Base-by-base conservation (phyloP, 164 flowering plant species). In the Berberis vulgaris region DNA sequence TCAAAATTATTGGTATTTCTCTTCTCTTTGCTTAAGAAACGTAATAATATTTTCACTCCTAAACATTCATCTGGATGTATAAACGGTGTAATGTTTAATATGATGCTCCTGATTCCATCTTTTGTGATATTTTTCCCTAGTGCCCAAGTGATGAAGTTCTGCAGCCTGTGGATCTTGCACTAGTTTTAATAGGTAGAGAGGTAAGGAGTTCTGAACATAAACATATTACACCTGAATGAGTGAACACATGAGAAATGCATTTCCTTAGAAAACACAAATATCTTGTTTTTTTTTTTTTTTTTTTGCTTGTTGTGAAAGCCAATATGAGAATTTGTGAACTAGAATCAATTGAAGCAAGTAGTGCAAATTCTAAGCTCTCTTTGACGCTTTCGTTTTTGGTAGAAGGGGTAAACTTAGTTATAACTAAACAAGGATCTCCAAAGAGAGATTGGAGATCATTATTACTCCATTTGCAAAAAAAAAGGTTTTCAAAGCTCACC, bases 151-250 rank as follows among this genome's bases (percentile, higher is more conserved):
- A 76, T 65, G 68, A 80, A 54, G 57, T 65, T 70, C 68, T 75
- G 63, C 71, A 71, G 39, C 41, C 82, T 64, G 57, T 80, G 70
- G 88, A 91, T 73, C 49, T 88, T 63, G 96, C 86, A 26, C 83
- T 91, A 60, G 76, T 92, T 70, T 87, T 92, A 71, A 78, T 89
- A 69, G 96, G 95, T 40, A 76, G 72, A 68, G 81, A 84, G 93
- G 96, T 89, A 74, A 71, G 69, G 40, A 26, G 7, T 6, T 64
- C 13, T 64, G n/a, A 41, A 6, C 2, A 6, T 47, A 47, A 6
- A 6, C 10, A 47, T 47, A 6, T 11, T 47, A 47, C 26, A 26
- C 26, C 26, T 26, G 26, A 26, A 26, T 26, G 50, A 2, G 50
- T 47, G 50, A 11, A 7, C 50, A 47, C 7, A 7, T 4, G 7